These are phyloP conservation scores for Sugiyamaella grinbergsii DNA, from an alignment of 1,139 yeast genomes.

Conservation along the genomic window DNA sequence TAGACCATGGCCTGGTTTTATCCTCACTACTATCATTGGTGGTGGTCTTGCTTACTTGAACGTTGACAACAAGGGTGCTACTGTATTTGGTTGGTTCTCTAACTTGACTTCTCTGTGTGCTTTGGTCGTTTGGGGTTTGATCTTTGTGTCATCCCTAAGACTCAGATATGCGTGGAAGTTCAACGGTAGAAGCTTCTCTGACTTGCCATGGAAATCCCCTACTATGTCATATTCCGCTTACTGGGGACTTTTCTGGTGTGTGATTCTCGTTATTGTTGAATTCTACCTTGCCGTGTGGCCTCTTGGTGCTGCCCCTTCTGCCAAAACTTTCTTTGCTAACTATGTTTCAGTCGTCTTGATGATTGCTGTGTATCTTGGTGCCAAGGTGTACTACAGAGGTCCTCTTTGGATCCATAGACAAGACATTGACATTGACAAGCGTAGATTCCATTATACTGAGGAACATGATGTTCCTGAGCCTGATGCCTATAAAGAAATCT, in stretches of 20 bases:
- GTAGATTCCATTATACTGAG: slow-evolving; percentile 22
- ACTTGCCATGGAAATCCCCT: slow-evolving; percentile 48
- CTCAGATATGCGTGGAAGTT: slow-evolving; percentile 62
- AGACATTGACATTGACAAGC: slow-evolving; percentile 33
- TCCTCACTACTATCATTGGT: slow-evolving; percentile 49
- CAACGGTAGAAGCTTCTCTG: slow-evolving; percentile 56
- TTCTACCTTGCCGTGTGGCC: slow-evolving; percentile 38
- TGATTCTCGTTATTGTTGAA: slow-evolving; percentile 32
- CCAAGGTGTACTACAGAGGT: slow-evolving; percentile 33
- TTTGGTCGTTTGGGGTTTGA: slow-evolving; percentile 65
- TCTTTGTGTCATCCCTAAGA: slow-evolving; percentile 62
- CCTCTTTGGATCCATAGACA: slow-evolving; percentile 29
- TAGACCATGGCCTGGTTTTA: slow-evolving; percentile 58
- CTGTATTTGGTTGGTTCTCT: slow-evolving; percentile 72
- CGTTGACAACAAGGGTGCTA: slow-evolving; percentile 59
- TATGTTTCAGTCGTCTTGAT: slow-evolving; percentile 35
- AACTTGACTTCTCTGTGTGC: slow-evolving; percentile 78
- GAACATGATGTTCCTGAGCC: slow-evolving; percentile 23
- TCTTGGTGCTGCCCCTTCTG: slow-evolving; percentile 28
- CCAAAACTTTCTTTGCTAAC: slow-evolving; percentile 35
- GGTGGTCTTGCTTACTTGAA: slow-evolving; percentile 57
- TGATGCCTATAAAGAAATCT: slow-evolving; percentile 14
- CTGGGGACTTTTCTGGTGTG: slow-evolving; percentile 34
- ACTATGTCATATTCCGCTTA: slow-evolving; percentile 27
- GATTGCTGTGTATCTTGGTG: slow-evolving; percentile 31